Base-by-base conservation (phyloP, 2,329 filamentous ascomycete genomes). In the Neophaeococcomyces aloes region DNA sequence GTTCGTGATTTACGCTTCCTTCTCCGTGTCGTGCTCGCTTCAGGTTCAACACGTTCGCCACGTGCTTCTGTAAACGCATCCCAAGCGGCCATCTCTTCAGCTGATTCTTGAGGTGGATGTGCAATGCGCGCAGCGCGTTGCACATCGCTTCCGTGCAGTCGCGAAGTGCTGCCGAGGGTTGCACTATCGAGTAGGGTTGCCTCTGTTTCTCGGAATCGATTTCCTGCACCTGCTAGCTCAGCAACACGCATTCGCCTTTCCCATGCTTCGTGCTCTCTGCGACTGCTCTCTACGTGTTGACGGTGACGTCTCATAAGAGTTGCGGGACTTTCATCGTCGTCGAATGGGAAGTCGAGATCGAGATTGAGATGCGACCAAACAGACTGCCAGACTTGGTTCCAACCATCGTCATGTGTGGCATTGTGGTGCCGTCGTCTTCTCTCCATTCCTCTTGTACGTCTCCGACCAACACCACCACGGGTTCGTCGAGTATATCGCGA, bases 51-150 rank as follows among this genome's bases (percentile, higher is more conserved):
- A 50, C 83, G 74, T 14, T 76, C 73, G 48, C 88, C 81, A 51
- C 86, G 76, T 33, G 85, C 87, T 60, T 81, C 84, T 54, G 95
- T 88, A 50, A 96, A 81, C 15, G 84, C 86, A 49, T 87, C 86
- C 91, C 89, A 95, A 3, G 89, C 86, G 46, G 79, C 74, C 42
- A 82, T 72, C 61, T 94, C 87, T 54, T 94, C 87, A 32, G 80
- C 68, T 6, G 82, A 83, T 61, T 93, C 84, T 29, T 78, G 76
- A 32, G 78, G 74, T 13, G 61, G 47, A 10, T 27, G 23, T 27
- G 23, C 23, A 27, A 27, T 10, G 10, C 23, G 23, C 10, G 10
- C 23, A 27, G 23, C 23, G 10, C 23, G 23, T 27, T 27, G 23
- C 10, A 27, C 23, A 10, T 27, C 23, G 23, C 23, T 27, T 27